Percentiles rank a stretch among this genome's conserved stretches.
Conservation (phyloP, 2,329 filamentous ascomycete species). For the Ophiostoma sp. region DNA sequence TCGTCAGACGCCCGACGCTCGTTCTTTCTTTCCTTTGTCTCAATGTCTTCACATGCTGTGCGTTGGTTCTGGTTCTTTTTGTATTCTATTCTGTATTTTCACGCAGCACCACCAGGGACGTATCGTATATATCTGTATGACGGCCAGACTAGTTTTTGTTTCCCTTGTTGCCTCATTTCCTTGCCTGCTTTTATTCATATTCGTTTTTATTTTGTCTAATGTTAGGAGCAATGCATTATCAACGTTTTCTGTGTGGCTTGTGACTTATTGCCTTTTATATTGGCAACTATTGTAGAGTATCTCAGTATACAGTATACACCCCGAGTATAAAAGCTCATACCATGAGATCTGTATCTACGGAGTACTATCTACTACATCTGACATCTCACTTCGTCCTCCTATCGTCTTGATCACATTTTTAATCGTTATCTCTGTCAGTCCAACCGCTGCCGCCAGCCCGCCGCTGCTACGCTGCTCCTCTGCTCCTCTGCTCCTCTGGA, state of each 20-base stretch:
- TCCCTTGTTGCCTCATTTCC: not conserved
- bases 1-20: not conserved
- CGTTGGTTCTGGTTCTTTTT: constrained; percentile 15
- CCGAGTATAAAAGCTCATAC: no score
- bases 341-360: not conserved
- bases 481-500: not conserved
- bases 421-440: not conserved
- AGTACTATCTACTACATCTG: not conserved
- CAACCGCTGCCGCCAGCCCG: not conserved
- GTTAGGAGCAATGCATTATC: not conserved
- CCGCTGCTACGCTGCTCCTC: not conserved
- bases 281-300: no score
- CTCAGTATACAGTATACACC: no score
- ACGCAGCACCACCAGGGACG: constrained; percentile 1
- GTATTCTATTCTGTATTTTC: constrained; percentile 21
- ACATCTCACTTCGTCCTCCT: not conserved
- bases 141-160: not conserved
- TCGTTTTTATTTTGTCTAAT: not conserved
- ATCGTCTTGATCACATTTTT: not conserved
- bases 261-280: not conserved
- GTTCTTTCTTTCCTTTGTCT: constrained; percentile 11
- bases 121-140: constrained; percentile 18
- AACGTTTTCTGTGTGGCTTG: not conserved
- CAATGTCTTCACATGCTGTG: not conserved
- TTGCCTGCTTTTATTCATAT: not conserved